phyloP scores from a whole-genome alignment of 139 green algal genomes.

The Nannochloris sp. region DNA sequence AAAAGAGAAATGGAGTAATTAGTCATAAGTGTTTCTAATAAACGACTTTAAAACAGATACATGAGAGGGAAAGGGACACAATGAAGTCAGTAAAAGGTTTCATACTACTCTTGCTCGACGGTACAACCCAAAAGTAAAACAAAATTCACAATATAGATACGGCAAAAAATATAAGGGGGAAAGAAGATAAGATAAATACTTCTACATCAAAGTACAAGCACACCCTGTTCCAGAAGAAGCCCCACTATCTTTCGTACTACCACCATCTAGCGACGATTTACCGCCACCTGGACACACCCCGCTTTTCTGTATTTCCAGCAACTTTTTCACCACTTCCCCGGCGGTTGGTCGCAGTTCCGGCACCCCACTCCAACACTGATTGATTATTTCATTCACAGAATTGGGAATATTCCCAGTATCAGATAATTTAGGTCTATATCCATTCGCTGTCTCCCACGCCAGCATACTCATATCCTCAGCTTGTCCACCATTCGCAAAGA shows the following conservation, averaged over 20 bases:
- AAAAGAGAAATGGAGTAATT: too few species aligned
- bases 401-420: conserved; percentile 23
- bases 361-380: conserved; percentile 43
- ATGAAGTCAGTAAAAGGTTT: too few species aligned
- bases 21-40: too few species aligned
- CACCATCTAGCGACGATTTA: neutral
- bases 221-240: too few species aligned
- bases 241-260: neutral
- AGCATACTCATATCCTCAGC: neutral
- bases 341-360: conserved; percentile 4
- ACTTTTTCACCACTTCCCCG: neutral
- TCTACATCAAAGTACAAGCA: neutral
- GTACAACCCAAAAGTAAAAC: too few species aligned
- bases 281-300: neutral
- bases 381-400: conserved; percentile 41
- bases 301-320: neutral
- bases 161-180: too few species aligned
- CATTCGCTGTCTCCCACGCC: conserved; percentile 30
- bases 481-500: conserved; percentile 41
- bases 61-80: too few species aligned
- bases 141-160: too few species aligned
- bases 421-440: conserved; percentile 30
- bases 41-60: too few species aligned
- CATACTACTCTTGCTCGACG: too few species aligned
- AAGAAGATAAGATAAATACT: too few species aligned